These are phyloP conservation scores for Ustilago cynodontis DNA, from an alignment of 1,284 basidiomycete genomes.

Conservation along the genomic window DNA sequence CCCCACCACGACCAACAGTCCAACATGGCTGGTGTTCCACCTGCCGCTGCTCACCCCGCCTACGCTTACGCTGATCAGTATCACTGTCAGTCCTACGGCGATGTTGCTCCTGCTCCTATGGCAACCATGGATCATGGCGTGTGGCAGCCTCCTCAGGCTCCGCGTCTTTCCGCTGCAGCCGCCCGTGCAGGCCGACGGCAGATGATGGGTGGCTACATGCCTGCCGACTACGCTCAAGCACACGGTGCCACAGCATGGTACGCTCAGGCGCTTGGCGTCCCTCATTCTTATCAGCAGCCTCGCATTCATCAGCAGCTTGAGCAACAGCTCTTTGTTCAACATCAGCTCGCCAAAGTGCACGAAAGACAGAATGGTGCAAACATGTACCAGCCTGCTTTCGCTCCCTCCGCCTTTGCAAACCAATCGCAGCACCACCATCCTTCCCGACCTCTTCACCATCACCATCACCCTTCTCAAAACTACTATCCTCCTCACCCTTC, in stretches of 20 bases:
- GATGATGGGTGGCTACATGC: conserved; percentile 21
- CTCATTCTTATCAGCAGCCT: conserved; percentile 34
- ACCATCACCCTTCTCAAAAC: conserved; percentile 17
- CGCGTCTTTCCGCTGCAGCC: conserved; percentile 44
- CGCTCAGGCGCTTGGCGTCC: conserved; percentile 18
- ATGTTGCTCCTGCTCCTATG: conserved; percentile 6
- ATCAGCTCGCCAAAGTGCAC: conserved; percentile 54
- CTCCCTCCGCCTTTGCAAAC: not conserved
- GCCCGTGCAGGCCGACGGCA: conserved; percentile 39
- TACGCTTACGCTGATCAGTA: conserved; percentile 33
- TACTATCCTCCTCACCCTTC: conserved; percentile 13
- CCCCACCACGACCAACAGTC: conserved; percentile 29
- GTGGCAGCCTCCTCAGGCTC: conserved; percentile 55
- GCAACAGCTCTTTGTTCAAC: conserved; percentile 55
- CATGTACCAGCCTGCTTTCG: conserved; percentile 18
- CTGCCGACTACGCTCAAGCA: conserved; percentile 21
- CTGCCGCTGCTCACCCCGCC: conserved; percentile 7
- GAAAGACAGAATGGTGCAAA: conserved; percentile 23
- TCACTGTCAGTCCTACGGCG: conserved; percentile 25
- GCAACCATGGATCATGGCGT: conserved; percentile 23
- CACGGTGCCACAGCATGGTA: conserved; percentile 35
- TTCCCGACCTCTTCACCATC: conserved; percentile 25
- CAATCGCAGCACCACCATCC: conserved; percentile 17
- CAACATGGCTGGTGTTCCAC: conserved; percentile 5
- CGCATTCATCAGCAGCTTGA: conserved; percentile 56